Evolutionary conservation across 208 protist genomes (phyloP), one percentile per base, ranked within the genome.

Genomic region (Crithidia acanthocephali): DNA sequence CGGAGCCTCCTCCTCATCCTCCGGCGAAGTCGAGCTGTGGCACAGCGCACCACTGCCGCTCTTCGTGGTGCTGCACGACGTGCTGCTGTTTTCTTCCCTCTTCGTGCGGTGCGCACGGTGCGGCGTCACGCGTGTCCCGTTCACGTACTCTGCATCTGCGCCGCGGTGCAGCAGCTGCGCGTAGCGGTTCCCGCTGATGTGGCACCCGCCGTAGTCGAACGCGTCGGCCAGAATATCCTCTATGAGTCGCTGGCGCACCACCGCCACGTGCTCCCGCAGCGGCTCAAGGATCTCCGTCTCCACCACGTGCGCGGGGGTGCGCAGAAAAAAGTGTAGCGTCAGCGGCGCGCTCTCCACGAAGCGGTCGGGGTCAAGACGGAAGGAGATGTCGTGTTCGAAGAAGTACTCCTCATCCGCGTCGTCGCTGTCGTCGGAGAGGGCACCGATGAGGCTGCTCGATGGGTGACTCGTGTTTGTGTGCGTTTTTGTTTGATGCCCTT

Each of bases 311-410:
- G 51, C 10, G 1, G 75, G 72, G 1, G 70, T 84, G 64, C 67
- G 73, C 28, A 88, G 33, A 33, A 85, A 83, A 33, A 80, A 79
- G 50, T 78, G 64, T 0, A 88, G 68, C 20, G 74, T 72, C 15
- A 84, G 74, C 7, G 83, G 75, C 3, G 83, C 76, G 40, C 37
- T 72, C 60, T 80, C 79, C 15, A 74, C 59, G 48, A 84, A 79
- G 45, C 83, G 83, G 6, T 66, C 52, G 2, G 83, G 83, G 68
- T 87, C 83, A 10, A 87, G 70, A 25, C 59, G 67, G 50, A 84
- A 70, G 28, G 40, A 44, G 32, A 35, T 33, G 63, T 88, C 83
- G 40, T 81, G 74, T 42, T 84, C 75, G 51, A 88, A 88, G 55
- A 88, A 88, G 48, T 76, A 81, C 35, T 75, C 73, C 42, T 68